Conservation (phyloP, 805 yeast genomes). For the Candida methanosorbosa region DNA sequence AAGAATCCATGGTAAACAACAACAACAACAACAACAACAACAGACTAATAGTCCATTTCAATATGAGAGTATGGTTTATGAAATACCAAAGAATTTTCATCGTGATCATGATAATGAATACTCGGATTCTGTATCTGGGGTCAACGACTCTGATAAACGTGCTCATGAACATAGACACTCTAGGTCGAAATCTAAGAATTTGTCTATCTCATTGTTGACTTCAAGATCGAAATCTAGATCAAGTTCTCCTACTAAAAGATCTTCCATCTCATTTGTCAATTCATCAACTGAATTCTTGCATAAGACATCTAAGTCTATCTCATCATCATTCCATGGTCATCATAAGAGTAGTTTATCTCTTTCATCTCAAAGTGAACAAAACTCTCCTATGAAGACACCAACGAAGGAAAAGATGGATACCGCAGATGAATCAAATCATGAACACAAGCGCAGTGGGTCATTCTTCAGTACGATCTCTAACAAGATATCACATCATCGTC, state of each 20-base stretch:
- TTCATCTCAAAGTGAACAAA: too few species aligned
- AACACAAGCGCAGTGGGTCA: constrained; percentile 16
- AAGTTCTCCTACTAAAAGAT: constrained; percentile 5
- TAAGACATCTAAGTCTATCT: too few species aligned
- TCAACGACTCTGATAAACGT: too few species aligned
- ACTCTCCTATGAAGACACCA: neutral
- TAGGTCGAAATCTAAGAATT: too few species aligned
- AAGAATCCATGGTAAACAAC: too few species aligned
- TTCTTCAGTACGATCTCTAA: constrained; percentile 17
- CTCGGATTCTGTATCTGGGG: too few species aligned
- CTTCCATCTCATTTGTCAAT: constrained; percentile 2
- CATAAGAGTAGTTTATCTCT: too few species aligned
- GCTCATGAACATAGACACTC: too few species aligned
- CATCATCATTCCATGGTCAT: too few species aligned
- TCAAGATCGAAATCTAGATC: constrained; percentile 4
- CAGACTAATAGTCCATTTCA: constrained; percentile 17
- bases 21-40: constrained; percentile 1
- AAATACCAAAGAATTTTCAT: constrained; percentile 22
- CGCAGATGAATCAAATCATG: too few species aligned
- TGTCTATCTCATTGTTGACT: neutral
- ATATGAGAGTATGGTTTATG: constrained; percentile 23
- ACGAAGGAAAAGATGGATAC: constrained; percentile 5
- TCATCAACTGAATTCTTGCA: too few species aligned
- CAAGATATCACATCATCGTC: constrained; percentile 11
- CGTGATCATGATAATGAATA: constrained; percentile 5